Percentiles rank a stretch among this genome's conserved stretches.
Evolutionary conservation across 1,284 basidiomycete species (phyloP).

Genomic region (Fomes fomentarius): DNA sequence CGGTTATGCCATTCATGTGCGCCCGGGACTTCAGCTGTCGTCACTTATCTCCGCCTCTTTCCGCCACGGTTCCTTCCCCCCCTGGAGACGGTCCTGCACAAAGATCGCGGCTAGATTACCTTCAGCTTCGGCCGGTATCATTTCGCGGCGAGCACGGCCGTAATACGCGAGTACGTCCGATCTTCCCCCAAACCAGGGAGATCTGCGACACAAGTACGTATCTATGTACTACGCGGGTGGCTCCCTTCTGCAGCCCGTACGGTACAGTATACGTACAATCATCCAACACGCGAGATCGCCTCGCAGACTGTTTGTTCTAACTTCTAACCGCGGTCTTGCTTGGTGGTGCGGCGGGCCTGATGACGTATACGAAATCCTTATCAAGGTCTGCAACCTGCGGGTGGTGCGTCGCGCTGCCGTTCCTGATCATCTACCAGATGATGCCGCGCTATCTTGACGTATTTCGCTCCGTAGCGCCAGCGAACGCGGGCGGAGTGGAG

Average conservation of each 20-base stretch:
- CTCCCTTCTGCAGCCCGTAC: too few species aligned
- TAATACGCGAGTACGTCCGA: too few species aligned
- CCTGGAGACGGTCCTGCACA: not conserved
- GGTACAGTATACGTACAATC: too few species aligned
- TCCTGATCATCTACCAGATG: not conserved
- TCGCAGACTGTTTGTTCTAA: too few species aligned
- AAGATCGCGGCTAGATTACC: constrained; percentile 17
- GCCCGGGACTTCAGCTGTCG: not conserved
- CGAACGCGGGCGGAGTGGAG: too few species aligned
- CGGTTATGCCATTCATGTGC: not conserved
- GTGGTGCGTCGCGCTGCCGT: not conserved
- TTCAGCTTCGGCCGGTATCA: not conserved
- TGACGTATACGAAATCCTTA: not conserved
- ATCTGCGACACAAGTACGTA: too few species aligned
- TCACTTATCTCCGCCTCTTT: constrained; percentile 11
- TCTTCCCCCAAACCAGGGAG: too few species aligned
- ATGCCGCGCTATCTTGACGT: constrained; percentile 2
- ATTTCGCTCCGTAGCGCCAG: too few species aligned
- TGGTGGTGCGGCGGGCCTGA: not conserved
- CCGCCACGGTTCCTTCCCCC: constrained; percentile 2
- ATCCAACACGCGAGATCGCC: too few species aligned
- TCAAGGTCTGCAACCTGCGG: too few species aligned
- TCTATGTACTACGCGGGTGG: too few species aligned
- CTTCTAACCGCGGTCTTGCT: too few species aligned
- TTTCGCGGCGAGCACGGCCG: not conserved